These are phyloP conservation scores for Cinnamomum chago DNA, from an alignment of 164 flowering plant species.

Conservation along the genomic window DNA sequence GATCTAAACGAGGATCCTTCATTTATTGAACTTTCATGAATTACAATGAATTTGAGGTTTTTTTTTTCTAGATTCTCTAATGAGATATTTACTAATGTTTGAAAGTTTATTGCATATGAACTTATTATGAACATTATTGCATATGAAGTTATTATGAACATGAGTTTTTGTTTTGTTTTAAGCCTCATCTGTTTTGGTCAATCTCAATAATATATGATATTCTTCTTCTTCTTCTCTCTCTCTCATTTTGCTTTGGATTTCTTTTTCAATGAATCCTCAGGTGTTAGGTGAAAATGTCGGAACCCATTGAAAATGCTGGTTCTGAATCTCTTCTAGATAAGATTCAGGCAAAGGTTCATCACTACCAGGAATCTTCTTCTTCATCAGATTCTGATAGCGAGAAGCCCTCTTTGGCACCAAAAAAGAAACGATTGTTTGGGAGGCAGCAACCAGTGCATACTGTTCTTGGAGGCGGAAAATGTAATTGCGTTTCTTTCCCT, in stretches of 20 bases:
- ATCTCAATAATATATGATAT: too few relatives aligned
- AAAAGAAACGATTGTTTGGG: conserved; percentile 54
- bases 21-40: too few relatives aligned
- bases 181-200: too few relatives aligned
- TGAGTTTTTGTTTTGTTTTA: too few relatives aligned
- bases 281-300: conserved; percentile 19
- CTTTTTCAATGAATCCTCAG: neutral
- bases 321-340: conserved; percentile 23
- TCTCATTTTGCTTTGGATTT: neutral
- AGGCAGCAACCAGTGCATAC: conserved; percentile 67
- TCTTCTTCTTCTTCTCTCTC: neutral
- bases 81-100: too few relatives aligned
- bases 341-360: conserved; percentile 18
- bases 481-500: conserved; percentile 28
- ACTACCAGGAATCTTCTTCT: conserved; percentile 34
- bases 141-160: too few relatives aligned
- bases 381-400: conserved; percentile 47
- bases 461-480: conserved; percentile 70
- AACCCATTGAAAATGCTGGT: conserved; percentile 8
- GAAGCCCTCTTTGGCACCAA: conserved; percentile 26
- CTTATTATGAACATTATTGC: too few relatives aligned
- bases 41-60: too few relatives aligned
- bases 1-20: too few relatives aligned
- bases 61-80: too few relatives aligned
- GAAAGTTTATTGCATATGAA: too few relatives aligned